phyloP scores from a whole-genome alignment of 768 basidiomycete genomes.

The Hemileccinum rubropunctum region DNA sequence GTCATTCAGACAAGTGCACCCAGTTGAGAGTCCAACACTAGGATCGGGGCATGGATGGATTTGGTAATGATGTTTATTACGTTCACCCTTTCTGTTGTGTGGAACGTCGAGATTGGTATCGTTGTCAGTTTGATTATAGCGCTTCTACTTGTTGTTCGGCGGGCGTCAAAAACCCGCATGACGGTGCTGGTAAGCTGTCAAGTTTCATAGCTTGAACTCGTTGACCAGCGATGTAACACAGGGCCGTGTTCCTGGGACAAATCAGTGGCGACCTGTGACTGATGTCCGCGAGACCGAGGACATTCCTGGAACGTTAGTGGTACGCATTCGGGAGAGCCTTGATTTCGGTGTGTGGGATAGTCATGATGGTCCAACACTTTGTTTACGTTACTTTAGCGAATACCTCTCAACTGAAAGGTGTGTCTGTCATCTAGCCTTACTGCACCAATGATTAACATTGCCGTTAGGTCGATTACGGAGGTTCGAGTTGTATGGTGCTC shows the following conservation, averaged over 20 bases:
- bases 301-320: slow-evolving; percentile 77
- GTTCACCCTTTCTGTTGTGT: slow-evolving; percentile 82
- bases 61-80: slow-evolving; percentile 84
- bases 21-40: neutral
- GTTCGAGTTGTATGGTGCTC: slow-evolving; percentile 84
- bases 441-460: neutral
- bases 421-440: neutral
- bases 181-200: slow-evolving; percentile 65
- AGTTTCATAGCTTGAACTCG: neutral
- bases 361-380: neutral
- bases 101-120: slow-evolving; percentile 91
- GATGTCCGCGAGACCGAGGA: slow-evolving; percentile 86
- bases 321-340: slow-evolving; percentile 85
- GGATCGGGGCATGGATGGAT: slow-evolving; percentile 93
- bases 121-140: slow-evolving; percentile 87
- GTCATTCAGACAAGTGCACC: neutral
- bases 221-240: slow-evolving; percentile 25
- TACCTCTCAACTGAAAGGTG: slow-evolving; percentile 88
- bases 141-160: slow-evolving; percentile 83
- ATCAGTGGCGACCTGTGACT: slow-evolving; percentile 86
- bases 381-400: slow-evolving; percentile 57
- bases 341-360: slow-evolving; percentile 68
- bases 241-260: slow-evolving; percentile 87
- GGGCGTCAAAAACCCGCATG: slow-evolving; percentile 87
- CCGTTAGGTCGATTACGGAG: slow-evolving; percentile 68